Conservation (phyloP, 331 rosid species). For the Malus hybrid region DNA sequence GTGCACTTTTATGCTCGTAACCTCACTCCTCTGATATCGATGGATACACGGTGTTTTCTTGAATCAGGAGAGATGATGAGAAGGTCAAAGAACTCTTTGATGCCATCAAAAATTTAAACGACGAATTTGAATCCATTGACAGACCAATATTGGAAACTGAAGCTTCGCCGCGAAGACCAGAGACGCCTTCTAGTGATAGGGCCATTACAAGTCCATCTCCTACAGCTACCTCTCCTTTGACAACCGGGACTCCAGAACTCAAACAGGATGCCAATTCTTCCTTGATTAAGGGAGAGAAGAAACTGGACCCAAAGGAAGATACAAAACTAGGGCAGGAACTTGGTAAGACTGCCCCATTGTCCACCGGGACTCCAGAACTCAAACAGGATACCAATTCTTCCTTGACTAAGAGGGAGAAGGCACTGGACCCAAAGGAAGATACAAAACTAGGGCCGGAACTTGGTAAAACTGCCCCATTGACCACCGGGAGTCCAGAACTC, state of each 20-base stretch:
- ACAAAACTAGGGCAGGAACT: no score
- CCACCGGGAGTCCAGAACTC: conserved; percentile 9
- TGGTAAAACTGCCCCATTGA: background rate
- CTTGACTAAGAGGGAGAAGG: background rate
- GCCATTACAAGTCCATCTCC: conserved; percentile 15
- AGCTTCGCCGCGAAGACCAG: conserved; percentile 31
- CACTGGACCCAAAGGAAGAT: conserved; percentile 10
- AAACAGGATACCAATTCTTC: no score
- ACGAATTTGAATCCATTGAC: conserved; percentile 63
- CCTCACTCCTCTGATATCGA: background rate
- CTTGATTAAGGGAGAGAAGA: no score
- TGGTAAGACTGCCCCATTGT: no score
- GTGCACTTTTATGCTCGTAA: background rate
- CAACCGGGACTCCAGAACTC: background rate
- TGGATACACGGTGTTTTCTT: conserved; percentile 1
- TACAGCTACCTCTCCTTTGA: conserved; percentile 10
- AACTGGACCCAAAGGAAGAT: no score
- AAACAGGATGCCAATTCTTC: no score
- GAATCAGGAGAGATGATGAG: conserved; percentile 65
- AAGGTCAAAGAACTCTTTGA: conserved; percentile 48
- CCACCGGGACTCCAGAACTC: no score
- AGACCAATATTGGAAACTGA: conserved; percentile 59
- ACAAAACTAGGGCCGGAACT: background rate
- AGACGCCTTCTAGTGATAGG: conserved; percentile 26
- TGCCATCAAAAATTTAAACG: conserved; percentile 45